Percentiles rank a stretch among this genome's conserved stretches.
phyloP scores from a whole-genome alignment of 1,139 yeast genomes.

The Schizosaccharomyces versatilis region DNA sequence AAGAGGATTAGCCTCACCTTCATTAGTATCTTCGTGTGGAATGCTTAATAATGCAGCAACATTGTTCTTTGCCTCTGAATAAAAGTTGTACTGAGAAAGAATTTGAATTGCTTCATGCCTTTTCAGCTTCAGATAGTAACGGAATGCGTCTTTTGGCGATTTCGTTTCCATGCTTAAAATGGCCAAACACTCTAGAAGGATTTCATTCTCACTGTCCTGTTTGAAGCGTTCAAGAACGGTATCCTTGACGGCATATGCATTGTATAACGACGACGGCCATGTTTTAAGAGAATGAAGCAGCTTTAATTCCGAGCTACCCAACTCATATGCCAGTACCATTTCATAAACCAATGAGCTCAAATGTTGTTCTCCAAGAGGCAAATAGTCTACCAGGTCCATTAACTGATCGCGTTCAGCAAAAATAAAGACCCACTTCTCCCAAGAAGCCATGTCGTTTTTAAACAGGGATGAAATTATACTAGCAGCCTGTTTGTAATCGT shows the following conservation, averaged over 20 bases:
- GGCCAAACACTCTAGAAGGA: slow-evolving; percentile 31
- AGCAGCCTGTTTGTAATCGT: slow-evolving; percentile 39
- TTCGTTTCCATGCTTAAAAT: slow-evolving; percentile 24
- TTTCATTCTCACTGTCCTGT: slow-evolving; percentile 13
- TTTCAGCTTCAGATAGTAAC: slow-evolving; percentile 7
- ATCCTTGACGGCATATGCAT: slow-evolving; percentile 26
- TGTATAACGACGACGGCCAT: slow-evolving; percentile 45
- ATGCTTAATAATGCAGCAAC: not conserved
- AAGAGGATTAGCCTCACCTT: slow-evolving; percentile 2
- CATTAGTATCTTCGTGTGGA: not conserved
- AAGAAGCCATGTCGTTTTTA: slow-evolving; percentile 22
- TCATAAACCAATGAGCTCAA: slow-evolving; percentile 28
- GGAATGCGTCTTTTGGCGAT: slow-evolving; percentile 9
- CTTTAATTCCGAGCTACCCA: slow-evolving; percentile 21
- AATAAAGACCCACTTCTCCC: slow-evolving; percentile 45
- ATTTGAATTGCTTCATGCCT: slow-evolving; percentile 7
- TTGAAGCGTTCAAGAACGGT: slow-evolving; percentile 26
- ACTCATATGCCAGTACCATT: slow-evolving; percentile 29
- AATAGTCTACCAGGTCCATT: slow-evolving; percentile 26
- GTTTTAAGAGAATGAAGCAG: slow-evolving; percentile 25
- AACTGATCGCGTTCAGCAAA: slow-evolving; percentile 32
- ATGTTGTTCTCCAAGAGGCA: slow-evolving; percentile 24
- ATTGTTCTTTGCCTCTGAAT: slow-evolving; percentile 7
- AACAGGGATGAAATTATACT: slow-evolving; percentile 27
- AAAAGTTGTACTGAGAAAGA: slow-evolving; percentile 8